Percentiles rank a stretch among this genome's conserved stretches.
Conservation (phyloP, 208 protist species). For the Angomonas deanei region DNA sequence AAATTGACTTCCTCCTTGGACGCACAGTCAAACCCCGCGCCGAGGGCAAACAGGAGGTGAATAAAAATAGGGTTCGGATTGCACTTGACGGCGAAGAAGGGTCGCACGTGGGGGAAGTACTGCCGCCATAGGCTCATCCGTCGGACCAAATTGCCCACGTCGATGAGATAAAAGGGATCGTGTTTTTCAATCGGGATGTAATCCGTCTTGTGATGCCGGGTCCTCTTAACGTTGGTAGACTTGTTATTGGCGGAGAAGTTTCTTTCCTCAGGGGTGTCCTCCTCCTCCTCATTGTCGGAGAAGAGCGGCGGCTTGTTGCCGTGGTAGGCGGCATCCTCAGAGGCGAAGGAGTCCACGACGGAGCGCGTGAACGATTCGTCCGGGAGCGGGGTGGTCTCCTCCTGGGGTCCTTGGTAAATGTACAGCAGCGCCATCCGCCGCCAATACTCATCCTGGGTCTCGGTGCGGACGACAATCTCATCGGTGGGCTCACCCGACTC, state of each 20-base stretch:
- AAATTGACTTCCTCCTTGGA: slow-evolving; percentile 50
- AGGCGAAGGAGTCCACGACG: slow-evolving; percentile 12
- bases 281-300: no score
- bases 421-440: slow-evolving; percentile 29
- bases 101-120: no score
- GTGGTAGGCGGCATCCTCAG: slow-evolving; percentile 74
- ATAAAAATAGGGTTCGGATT: slow-evolving; percentile 57
- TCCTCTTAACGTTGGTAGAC: no score
- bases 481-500: not conserved
- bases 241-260: no score
- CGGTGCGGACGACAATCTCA: no score
- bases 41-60: slow-evolving; percentile 49
- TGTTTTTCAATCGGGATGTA: no score
- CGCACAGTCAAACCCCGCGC: slow-evolving; percentile 83
- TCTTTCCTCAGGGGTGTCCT: no score
- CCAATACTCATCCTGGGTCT: slow-evolving; percentile 50
- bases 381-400: not conserved
- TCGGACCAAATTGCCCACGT: no score
- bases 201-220: no score
- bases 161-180: no score
- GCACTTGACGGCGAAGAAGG: slow-evolving; percentile 85
- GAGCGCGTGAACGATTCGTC: not conserved
- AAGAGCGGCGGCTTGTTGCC: slow-evolving; percentile 49
- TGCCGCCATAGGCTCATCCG: no score
- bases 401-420: slow-evolving; percentile 20